Percentiles rank a stretch among this genome's conserved stretches.
phyloP scores from a whole-genome alignment of 2,329 filamentous ascomycete species.

The Arthroderma uncinatum region DNA sequence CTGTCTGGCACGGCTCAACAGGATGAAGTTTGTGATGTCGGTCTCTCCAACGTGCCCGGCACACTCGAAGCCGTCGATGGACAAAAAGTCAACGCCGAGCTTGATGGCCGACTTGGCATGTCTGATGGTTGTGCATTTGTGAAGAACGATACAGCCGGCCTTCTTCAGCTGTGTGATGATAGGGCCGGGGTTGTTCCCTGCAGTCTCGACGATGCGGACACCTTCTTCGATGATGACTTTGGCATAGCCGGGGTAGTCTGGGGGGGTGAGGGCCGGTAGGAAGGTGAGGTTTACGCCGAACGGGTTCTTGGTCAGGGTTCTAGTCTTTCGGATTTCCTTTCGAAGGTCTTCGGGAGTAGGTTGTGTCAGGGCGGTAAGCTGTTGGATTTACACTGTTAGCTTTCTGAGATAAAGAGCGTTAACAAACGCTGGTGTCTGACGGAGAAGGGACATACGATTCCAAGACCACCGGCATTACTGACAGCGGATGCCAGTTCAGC shows the following conservation, averaged over 20 bases:
- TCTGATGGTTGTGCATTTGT: slow-evolving; percentile 95
- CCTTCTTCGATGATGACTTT: slow-evolving; percentile 90
- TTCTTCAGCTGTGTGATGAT: slow-evolving; percentile 82
- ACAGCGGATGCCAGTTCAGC: slow-evolving; percentile 44
- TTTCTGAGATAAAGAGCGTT: not conserved
- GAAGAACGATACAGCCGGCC: slow-evolving; percentile 66
- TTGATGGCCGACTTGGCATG: slow-evolving; percentile 87
- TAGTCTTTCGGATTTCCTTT: slow-evolving; percentile 82
- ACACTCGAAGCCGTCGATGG: slow-evolving; percentile 96
- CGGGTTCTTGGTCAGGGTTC: slow-evolving; percentile 49
- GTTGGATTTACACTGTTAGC: not conserved
- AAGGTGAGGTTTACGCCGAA: slow-evolving; percentile 96
- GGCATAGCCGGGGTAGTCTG: slow-evolving; percentile 85
- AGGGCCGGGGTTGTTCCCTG: slow-evolving; percentile 79
- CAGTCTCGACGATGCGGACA: slow-evolving; percentile 82
- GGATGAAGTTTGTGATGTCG: slow-evolving; percentile 46
- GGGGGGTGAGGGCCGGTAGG: slow-evolving; percentile 76
- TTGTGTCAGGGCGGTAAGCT: slow-evolving; percentile 62
- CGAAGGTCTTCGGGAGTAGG: slow-evolving; percentile 83
- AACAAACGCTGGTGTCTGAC: no score
- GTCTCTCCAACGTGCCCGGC: slow-evolving; percentile 54
- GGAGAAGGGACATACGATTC: slow-evolving; percentile 32
- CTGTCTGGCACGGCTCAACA: slow-evolving; percentile 76
- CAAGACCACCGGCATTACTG: slow-evolving; percentile 43
- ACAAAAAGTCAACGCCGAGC: slow-evolving; percentile 90